These are phyloP conservation scores for Crithidia sp. DNA, from an alignment of 208 protist species.

Conservation along the genomic window DNA sequence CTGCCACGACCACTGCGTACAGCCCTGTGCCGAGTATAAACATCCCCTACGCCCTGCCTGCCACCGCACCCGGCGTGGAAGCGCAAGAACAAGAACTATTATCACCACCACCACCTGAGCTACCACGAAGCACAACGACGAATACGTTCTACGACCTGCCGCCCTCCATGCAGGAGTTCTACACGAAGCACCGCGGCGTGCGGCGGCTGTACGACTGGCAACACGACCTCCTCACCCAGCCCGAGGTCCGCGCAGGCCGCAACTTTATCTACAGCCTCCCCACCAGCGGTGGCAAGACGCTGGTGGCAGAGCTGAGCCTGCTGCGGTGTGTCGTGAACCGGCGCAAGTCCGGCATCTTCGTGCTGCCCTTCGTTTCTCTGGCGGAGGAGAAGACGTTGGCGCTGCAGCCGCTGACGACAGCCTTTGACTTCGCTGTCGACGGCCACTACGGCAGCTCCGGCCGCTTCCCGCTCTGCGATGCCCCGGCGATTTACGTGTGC, in stretches of 20 bases:
- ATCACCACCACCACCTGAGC: too few species aligned
- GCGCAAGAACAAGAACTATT: too few species aligned
- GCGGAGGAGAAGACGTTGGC: conserved; percentile 90
- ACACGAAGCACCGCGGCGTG: conserved; percentile 49
- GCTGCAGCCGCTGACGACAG: conserved; percentile 61
- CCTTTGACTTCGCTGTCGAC: conserved; percentile 82
- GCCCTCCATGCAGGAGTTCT: conserved; percentile 41
- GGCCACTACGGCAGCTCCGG: conserved; percentile 81
- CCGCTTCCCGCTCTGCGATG: conserved; percentile 58
- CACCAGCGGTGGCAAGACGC: conserved; percentile 93
- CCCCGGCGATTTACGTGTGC: conserved; percentile 75
- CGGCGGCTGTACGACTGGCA: conserved; percentile 87
- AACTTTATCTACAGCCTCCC: conserved; percentile 92
- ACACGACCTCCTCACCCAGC: conserved; percentile 68
- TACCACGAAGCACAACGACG: too few species aligned
- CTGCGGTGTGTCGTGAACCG: conserved; percentile 77
- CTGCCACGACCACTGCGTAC: too few species aligned
- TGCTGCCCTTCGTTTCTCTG: conserved; percentile 94
- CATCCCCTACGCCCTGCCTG: too few species aligned
- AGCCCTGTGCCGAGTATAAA: too few species aligned
- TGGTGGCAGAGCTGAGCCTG: conserved; percentile 94
- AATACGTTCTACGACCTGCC: conserved; percentile 67
- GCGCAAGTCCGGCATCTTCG: conserved; percentile 80
- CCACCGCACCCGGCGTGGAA: too few species aligned
- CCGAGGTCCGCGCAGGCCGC: conserved; percentile 51